phyloP scores from a whole-genome alignment of 2,329 filamentous ascomycete species.

The Aspergillus neoniger region DNA sequence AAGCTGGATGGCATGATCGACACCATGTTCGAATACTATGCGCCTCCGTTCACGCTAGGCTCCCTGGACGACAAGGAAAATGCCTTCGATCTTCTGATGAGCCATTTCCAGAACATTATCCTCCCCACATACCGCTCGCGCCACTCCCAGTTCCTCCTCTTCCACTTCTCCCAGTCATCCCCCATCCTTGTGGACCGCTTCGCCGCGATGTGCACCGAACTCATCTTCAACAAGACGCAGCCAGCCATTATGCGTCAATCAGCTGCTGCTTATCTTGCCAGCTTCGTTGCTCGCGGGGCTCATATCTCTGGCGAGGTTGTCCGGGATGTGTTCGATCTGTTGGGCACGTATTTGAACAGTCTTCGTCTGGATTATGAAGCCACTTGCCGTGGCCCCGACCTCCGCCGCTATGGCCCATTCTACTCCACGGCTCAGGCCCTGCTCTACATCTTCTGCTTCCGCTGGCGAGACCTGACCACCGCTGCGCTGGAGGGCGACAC shows the following conservation, averaged over 20 bases:
- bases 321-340: slow-evolving; percentile 76
- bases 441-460: slow-evolving; percentile 95
- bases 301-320: slow-evolving; percentile 75
- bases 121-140: slow-evolving; percentile 88
- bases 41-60: slow-evolving; percentile 68
- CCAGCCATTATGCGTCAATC: slow-evolving; percentile 76
- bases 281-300: slow-evolving; percentile 87
- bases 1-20: slow-evolving; percentile 93
- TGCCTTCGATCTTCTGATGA: slow-evolving; percentile 75
- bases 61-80: slow-evolving; percentile 69
- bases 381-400: slow-evolving; percentile 78
- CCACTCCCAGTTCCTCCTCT: slow-evolving; percentile 92
- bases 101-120: slow-evolving; percentile 84
- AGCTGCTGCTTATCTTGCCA: slow-evolving; percentile 88
- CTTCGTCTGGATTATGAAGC: slow-evolving; percentile 73
- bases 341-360: slow-evolving; percentile 74
- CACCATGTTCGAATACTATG: slow-evolving; percentile 81
- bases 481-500: slow-evolving; percentile 58
- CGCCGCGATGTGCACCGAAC: slow-evolving; percentile 71
- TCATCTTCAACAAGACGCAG: slow-evolving; percentile 69
- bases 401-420: slow-evolving; percentile 79
- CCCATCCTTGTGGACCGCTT: slow-evolving; percentile 79
- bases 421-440: slow-evolving; percentile 87
- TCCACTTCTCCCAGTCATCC: slow-evolving; percentile 88
- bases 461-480: slow-evolving; percentile 84